Evolutionary conservation across 2,329 filamentous ascomycete genomes (phyloP).

Genomic region (Epichloe aotearoae): DNA sequence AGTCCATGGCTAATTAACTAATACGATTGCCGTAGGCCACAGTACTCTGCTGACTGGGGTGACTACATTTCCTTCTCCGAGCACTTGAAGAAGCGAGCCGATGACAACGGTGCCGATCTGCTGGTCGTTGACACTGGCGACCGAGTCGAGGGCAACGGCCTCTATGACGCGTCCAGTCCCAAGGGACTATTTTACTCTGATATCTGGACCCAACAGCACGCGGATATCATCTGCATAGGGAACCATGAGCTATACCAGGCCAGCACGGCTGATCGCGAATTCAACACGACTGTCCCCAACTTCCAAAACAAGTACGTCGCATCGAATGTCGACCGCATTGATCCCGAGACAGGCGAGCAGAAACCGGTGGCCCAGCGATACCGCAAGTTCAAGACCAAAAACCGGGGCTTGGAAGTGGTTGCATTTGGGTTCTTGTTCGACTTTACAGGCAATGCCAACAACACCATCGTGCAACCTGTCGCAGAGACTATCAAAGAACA

Average conservation of each 20-base stretch:
- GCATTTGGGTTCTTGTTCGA: conserved; percentile 94
- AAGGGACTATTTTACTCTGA: conserved; percentile 83
- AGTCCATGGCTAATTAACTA: background rate
- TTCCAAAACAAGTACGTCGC: conserved; percentile 73
- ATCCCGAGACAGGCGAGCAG: conserved; percentile 55
- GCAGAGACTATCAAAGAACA: conserved; percentile 66
- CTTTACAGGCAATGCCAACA: conserved; percentile 82
- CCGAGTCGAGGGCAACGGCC: conserved; percentile 81
- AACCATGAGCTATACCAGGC: conserved; percentile 92
- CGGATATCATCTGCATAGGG: conserved; percentile 76
- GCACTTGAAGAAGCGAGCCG: conserved; percentile 67
- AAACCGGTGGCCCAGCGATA: conserved; percentile 71
- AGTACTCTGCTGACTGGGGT: conserved; percentile 94
- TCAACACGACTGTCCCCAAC: conserved; percentile 66
- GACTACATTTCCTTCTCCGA: conserved; percentile 90
- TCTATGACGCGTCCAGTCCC: conserved; percentile 81
- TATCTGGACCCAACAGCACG: conserved; percentile 67
- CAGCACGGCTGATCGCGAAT: conserved; percentile 66
- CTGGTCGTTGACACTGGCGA: conserved; percentile 95
- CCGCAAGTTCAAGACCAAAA: conserved; percentile 83
- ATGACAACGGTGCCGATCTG: conserved; percentile 67
- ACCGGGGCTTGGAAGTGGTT: conserved; percentile 69
- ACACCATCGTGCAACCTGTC: conserved; percentile 72
- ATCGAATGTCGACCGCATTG: conserved; percentile 83
- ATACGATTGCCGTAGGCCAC: conserved; percentile 39